Evolutionary conservation across 441 rosid genomes (phyloP), one percentile per base, ranked within the genome.

Genomic region (Populus trichocarpa): DNA sequence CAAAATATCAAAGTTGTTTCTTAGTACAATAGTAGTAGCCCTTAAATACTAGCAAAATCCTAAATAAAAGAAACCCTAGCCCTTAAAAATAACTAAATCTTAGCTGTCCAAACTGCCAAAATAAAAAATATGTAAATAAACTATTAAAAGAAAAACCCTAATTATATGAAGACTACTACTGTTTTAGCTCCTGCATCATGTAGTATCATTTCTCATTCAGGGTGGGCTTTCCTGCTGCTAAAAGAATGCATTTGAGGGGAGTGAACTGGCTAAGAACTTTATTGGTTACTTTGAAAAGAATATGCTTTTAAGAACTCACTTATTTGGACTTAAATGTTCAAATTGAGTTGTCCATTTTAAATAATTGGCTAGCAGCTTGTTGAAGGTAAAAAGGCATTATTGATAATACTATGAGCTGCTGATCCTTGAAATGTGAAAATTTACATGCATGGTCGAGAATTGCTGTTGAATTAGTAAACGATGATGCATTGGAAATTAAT

Each of bases 361-460:
- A 0, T 42, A 25, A 20, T 42, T 72, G 75, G 40, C 3, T 11
- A 9, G 66, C 65, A 8, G 66, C 25, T 72, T 50, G 38, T 59
- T 57, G 64, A 30, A 32, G 75, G 26, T 10, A 22, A 16, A 20
- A 71, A 50, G 23, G 12, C 32, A 71, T 83, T 53, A 92, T 87
- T 76, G 82, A 91, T 30, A 91, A 89, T 61, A 84, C 79, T 76
- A 81, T 85, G 25, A 18, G 13, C 3, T 46, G 20, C 30, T 28
- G 10, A 75, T 65, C 23, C 38, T 42, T 66, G 63, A 38, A 65
- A 75, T 20, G 20, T 10, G 66, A 57, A 72, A 66, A 16, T 59
- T 11, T 42, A 6, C 30, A 18, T 20, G 9, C 20, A 16, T 28
- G 9, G 26, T 25, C 10, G 16, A 35, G 28, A 23, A 20, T 18